A percentile compares a stretch with the other conserved stretches of the same genome.
Evolutionary conservation across 257 asterid genomes (phyloP).

Genomic region (Solanum habrochaites): DNA sequence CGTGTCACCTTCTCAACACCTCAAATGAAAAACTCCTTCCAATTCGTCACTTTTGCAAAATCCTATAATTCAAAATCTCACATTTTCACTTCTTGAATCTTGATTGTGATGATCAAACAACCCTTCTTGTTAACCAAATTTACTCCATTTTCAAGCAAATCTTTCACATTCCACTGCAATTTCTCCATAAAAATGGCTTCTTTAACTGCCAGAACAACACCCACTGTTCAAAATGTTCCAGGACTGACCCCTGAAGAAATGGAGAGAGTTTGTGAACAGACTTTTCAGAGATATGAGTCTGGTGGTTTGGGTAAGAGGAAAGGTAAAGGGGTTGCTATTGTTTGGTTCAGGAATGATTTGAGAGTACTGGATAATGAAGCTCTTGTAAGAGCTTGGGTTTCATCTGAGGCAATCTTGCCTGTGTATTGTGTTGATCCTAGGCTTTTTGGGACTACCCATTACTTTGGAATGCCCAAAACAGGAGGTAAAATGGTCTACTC

Average conservation of each 20-base stretch:
- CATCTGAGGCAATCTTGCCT: conserved; percentile 70
- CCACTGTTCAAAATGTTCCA: conserved; percentile 47
- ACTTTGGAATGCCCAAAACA: conserved; percentile 84
- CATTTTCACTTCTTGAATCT: neutral
- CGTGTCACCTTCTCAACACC: conserved; percentile 1
- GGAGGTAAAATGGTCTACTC: conserved; percentile 40
- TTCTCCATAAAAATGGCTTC: conserved; percentile 15
- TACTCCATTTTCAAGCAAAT: neutral
- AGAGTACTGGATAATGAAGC: conserved; percentile 79
- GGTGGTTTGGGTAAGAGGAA: conserved; percentile 14
- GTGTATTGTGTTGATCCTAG: conserved; percentile 85
- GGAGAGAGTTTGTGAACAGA: conserved; percentile 35
- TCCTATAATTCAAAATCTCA: neutral
- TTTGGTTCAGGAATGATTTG: conserved; percentile 91
- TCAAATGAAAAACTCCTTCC: neutral
- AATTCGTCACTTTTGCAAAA: neutral
- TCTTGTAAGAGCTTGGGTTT: conserved; percentile 65
- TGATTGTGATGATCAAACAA: neutral
- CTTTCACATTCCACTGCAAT: neutral
- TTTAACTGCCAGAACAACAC: conserved; percentile 27
- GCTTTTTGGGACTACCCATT: conserved; percentile 41
- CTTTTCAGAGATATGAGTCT: conserved; percentile 28
- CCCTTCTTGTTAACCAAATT: neutral
- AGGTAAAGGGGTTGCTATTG: conserved; percentile 77
- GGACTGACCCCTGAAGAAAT: conserved; percentile 44